A percentile compares a stretch with the other conserved stretches of the same genome.
Conservation (phyloP, 2,329 filamentous ascomycete genomes). For the Ramichloridium luteum region DNA sequence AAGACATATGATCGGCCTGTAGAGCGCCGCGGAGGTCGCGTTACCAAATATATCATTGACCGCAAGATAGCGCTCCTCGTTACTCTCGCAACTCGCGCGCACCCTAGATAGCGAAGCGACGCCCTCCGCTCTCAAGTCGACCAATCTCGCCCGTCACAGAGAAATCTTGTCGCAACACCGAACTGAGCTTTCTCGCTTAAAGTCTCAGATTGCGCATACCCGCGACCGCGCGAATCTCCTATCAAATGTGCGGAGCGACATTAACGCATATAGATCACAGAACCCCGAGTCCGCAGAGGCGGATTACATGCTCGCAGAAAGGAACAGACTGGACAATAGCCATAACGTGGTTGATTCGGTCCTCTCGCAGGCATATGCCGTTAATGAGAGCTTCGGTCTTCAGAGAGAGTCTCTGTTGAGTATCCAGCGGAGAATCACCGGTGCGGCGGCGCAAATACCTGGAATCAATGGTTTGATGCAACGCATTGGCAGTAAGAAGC, state of each 20-base stretch:
- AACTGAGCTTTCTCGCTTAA: constrained; percentile 66
- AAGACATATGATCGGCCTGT: constrained; percentile 10
- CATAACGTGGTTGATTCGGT: constrained; percentile 83
- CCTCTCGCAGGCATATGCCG: constrained; percentile 87
- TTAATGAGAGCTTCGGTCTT: constrained; percentile 78
- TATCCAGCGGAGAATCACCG: constrained; percentile 81
- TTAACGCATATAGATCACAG: constrained; percentile 66
- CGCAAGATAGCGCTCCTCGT: constrained; percentile 68
- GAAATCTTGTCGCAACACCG: constrained; percentile 82
- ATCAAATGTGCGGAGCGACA: constrained; percentile 81
- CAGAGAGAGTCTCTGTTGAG: constrained; percentile 80
- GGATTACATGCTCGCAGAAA: constrained; percentile 94
- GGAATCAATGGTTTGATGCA: constrained; percentile 86
- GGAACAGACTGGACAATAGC: constrained; percentile 72
- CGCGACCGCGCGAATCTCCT: constrained; percentile 84
- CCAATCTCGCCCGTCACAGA: constrained; percentile 81
- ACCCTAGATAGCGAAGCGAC: constrained; percentile 89
- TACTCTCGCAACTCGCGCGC: constrained; percentile 71
- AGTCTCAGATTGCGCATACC: constrained; percentile 58
- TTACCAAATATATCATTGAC: too few species aligned
- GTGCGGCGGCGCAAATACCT: constrained; percentile 80
- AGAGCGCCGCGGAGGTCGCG: constrained; percentile 8
- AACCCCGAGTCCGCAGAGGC: constrained; percentile 77
- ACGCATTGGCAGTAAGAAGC: constrained; percentile 87
- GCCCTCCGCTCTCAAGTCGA: constrained; percentile 90